phyloP scores from a whole-genome alignment of 257 asterid species.

The Salvia miltiorrhiza region DNA sequence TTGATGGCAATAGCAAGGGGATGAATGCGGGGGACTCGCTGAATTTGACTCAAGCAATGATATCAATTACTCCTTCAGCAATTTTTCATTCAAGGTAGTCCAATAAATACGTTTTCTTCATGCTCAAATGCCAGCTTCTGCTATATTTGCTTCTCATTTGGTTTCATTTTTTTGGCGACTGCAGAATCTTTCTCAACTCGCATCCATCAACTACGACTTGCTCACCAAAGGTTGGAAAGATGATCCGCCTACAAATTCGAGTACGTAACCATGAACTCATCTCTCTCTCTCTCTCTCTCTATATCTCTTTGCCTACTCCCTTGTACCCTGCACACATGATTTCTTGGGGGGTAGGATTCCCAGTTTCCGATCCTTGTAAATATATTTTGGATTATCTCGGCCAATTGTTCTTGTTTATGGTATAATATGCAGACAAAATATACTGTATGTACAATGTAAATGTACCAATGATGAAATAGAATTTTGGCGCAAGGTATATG shows the following conservation, averaged over 20 bases:
- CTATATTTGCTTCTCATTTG: constrained; percentile 13
- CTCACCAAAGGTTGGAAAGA: constrained; percentile 86
- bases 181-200: constrained; percentile 96
- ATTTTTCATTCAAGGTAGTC: constrained; percentile 90
- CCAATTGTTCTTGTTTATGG: constrained; percentile 7
- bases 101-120: background rate
- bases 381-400: constrained; percentile 24
- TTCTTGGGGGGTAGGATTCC: constrained; percentile 4
- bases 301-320: no score
- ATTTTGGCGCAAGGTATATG: constrained; percentile 6
- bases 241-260: constrained; percentile 55
- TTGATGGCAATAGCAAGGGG: constrained; percentile 48
- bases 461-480: constrained; percentile 1
- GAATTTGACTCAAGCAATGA: constrained; percentile 73
- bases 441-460: constrained; percentile 24
- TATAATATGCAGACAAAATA: background rate
- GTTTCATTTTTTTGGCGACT: background rate
- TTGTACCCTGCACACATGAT: constrained; percentile 1
- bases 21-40: constrained; percentile 60
- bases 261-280: constrained; percentile 27
- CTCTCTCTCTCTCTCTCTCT: background rate
- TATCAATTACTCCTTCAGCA: constrained; percentile 87
- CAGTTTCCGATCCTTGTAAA: constrained; percentile 40
- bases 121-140: background rate
- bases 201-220: constrained; percentile 91